Base-by-base conservation (phyloP, 768 basidiomycete species). In the Trametes coccinea region DNA sequence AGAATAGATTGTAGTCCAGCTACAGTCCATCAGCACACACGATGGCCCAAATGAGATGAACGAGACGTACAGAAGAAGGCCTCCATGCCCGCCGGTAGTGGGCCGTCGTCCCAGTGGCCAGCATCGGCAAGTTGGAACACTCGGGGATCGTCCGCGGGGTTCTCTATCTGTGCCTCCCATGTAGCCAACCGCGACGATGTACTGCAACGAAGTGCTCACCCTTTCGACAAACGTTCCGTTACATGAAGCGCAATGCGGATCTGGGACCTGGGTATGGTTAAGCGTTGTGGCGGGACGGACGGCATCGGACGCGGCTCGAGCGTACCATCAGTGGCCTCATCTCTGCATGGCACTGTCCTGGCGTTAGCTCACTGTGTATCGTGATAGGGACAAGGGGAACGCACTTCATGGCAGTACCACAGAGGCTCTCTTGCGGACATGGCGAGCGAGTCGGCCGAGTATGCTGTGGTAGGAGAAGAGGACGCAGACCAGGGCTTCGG, bases 311-410 rank as follows among this genome's bases (percentile, higher is more conserved):
- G 9, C 52, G n/a, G 39, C 64, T 47, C n/a, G 14, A 59, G 61
- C 62, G 44, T 65, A 93, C 92, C 89, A 90, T 92, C 48, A 94
- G 76, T 1, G 93, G 92, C 54, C 88, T 78, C 92, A 92, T 95
- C 76, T 95, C 92, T 55, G 90, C 86, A 72, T 87, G 82, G 70
- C 94, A 96, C 93, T 95, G 69, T 10, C 41, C 11, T 4, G 27
- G 7, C 31, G 34, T 49, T 8, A 49, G 48, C 60, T 34, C 52
- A 56, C 5, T 39, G 54, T 9, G 54, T 27, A 58, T 46, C 5
- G 7, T 16, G 10, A 55, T 40, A 63, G 31, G 22, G 22, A 22
- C 22, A n/a, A 37, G 7, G 27, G 27, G 34, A 3, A 69, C 74
- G 14, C 45, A 86, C 90, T 76, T 90, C 78, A 70, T 92, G 89